phyloP scores from a whole-genome alignment of 306 rosid genomes.

The Argentina anserina region DNA sequence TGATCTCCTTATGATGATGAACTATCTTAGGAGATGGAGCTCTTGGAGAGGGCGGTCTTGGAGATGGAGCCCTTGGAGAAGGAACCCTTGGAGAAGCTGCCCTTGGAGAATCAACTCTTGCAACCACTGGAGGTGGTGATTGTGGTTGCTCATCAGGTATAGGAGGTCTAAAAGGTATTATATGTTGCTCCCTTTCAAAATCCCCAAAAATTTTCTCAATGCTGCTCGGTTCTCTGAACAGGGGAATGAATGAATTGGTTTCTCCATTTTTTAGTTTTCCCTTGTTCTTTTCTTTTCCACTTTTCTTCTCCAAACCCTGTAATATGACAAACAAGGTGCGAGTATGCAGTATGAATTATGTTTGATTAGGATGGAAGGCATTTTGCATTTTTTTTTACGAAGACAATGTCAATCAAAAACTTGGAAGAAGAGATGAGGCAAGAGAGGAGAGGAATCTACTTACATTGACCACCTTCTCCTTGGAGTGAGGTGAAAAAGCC shows the following conservation, averaged over 20 bases:
- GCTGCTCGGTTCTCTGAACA: slow-evolving; percentile 93
- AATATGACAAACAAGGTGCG: slow-evolving; percentile 14
- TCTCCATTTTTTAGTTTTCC: slow-evolving; percentile 78
- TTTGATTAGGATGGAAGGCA: neutral
- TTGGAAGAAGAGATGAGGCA: neutral
- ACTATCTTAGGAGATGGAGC: slow-evolving; percentile 48
- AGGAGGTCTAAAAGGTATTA: slow-evolving; percentile 49
- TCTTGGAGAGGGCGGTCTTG: slow-evolving; percentile 50
- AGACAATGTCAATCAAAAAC: neutral
- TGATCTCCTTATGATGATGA: slow-evolving; percentile 52
- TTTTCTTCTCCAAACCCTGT: slow-evolving; percentile 73
- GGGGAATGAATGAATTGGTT: slow-evolving; percentile 78
- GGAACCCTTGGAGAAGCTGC: slow-evolving; percentile 19
- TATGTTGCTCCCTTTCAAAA: slow-evolving; percentile 89
- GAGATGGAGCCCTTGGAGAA: slow-evolving; percentile 21
- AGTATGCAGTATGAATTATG: slow-evolving; percentile 17
- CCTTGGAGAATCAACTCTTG: slow-evolving; percentile 32
- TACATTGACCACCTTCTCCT: slow-evolving; percentile 59
- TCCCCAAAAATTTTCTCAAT: slow-evolving; percentile 93
- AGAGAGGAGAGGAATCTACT: neutral
- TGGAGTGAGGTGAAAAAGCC: slow-evolving; percentile 74
- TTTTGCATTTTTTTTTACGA: neutral
- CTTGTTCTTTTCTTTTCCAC: slow-evolving; percentile 74
- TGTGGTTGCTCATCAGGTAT: slow-evolving; percentile 62
- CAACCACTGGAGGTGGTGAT: slow-evolving; percentile 59